Evolutionary conservation across 2,329 filamentous ascomycete species (phyloP), one percentile per base, ranked within the genome.

Genomic region (Diatrype stigma): DNA sequence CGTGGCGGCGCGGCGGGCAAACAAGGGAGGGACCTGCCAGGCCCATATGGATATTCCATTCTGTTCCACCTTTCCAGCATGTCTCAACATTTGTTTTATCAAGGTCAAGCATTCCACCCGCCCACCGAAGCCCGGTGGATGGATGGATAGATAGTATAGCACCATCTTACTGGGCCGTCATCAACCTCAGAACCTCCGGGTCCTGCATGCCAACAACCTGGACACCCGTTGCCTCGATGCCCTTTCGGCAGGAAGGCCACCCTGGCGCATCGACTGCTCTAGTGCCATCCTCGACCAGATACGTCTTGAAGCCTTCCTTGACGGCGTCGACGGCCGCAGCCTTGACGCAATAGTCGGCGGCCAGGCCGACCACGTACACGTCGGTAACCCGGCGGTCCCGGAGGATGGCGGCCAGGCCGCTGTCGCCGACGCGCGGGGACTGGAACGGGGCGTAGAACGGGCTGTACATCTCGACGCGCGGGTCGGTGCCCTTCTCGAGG

Each of bases 301-400:
- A 89, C 3, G 87, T 88, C 59, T 69, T 74, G 65, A 94, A 96
- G 0, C 92, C 93, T 60, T 88, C 85, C 56, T 78, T 80, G 2
- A 71, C 77, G 1, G 92, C 86, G 75, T 96, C 89, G 47, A 90
- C 70, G 0, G 92, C 93, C 16, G 91, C 96, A 55, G 73, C 80
- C 65, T 84, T 86, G 50, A 97, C 92, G 67, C 94, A 99, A 68
- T 89, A 96, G 69, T 97, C 94, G 17, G 84, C 85, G 3, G 94
- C 93, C 49, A 99, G 66, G 0, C 94, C 94, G 1, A 90, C 90
- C 21, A 94, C 82, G 67, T 86, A 96, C 6, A 96, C 89, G 67
- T 95, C 81, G 6, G 88, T 90, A 26, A 96, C 74, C 1, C 71
- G 74, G 16, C 73, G 73, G 2, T 74, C 74, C 47, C 68, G 76